These are phyloP conservation scores for Cenchrus fungigraminus DNA, from an alignment of 176 grass and related monocot genomes.

Conservation along the genomic window DNA sequence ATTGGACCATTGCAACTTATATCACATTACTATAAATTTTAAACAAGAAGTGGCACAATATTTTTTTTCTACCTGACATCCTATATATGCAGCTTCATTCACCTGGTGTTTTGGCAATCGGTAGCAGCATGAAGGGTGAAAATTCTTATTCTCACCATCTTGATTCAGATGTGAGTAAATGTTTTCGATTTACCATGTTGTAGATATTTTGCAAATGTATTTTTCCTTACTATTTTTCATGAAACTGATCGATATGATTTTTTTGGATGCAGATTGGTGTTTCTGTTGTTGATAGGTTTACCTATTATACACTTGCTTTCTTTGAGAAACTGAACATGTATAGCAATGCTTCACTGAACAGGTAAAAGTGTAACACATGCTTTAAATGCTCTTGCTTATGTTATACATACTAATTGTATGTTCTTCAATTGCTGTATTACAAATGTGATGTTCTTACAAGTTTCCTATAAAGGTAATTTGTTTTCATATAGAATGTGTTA, in stretches of 20 bases:
- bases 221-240: conserved; percentile 19
- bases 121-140: conserved; percentile 99
- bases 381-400: neutral
- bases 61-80: conserved; percentile 32
- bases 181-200: conserved; percentile 27
- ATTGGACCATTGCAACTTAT: neutral
- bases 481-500: conserved; percentile 4
- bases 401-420: conserved; percentile 13
- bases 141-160: conserved; percentile 99
- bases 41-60: neutral
- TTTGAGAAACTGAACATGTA: conserved; percentile 99
- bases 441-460: conserved; percentile 7
- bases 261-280: conserved; percentile 86
- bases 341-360: conserved; percentile 96
- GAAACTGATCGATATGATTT: conserved; percentile 21
- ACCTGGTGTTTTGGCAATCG: conserved; percentile 89
- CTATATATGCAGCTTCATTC: conserved; percentile 82
- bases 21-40: conserved; percentile 9
- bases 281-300: conserved; percentile 99
- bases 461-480: neutral
- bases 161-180: conserved; percentile 86
- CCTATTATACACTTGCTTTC: conserved; percentile 95
- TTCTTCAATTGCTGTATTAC: conserved; percentile 10
- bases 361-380: conserved; percentile 53
- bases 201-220: conserved; percentile 14